Percentiles rank a stretch among this genome's conserved stretches.
Evolutionary conservation across 345 rosid genomes (phyloP).

Genomic region (Citrus inodora): DNA sequence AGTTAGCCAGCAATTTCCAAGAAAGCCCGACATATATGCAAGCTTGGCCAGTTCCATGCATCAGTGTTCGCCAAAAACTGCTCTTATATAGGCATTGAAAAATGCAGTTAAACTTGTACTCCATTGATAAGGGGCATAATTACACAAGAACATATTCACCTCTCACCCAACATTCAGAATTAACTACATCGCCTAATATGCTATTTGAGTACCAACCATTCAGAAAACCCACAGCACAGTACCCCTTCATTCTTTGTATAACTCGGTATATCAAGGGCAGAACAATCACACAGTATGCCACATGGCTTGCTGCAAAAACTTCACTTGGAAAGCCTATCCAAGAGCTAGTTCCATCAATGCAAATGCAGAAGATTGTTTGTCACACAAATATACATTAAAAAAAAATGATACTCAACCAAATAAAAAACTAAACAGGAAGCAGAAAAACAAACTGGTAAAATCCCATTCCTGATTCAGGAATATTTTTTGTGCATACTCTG

Average conservation of each 20-base stretch:
- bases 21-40: background rate
- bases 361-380: background rate
- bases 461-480: background rate
- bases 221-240: background rate
- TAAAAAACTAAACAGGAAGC: background rate
- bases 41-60: background rate
- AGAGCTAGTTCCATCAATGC: background rate
- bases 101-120: background rate
- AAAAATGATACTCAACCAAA: background rate
- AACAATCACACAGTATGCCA: background rate
- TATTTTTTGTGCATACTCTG: background rate
- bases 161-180: background rate
- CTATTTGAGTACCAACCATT: background rate
- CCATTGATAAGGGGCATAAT: background rate
- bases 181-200: background rate
- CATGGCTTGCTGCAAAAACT: background rate
- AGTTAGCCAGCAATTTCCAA: background rate
- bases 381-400: background rate
- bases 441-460: conserved; percentile 2
- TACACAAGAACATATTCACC: background rate
- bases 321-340: background rate
- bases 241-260: background rate
- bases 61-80: background rate
- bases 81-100: background rate
- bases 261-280: background rate